Evolutionary conservation across 2,329 filamentous ascomycete genomes (phyloP).

Genomic region (Kalaharituber pfeilii): DNA sequence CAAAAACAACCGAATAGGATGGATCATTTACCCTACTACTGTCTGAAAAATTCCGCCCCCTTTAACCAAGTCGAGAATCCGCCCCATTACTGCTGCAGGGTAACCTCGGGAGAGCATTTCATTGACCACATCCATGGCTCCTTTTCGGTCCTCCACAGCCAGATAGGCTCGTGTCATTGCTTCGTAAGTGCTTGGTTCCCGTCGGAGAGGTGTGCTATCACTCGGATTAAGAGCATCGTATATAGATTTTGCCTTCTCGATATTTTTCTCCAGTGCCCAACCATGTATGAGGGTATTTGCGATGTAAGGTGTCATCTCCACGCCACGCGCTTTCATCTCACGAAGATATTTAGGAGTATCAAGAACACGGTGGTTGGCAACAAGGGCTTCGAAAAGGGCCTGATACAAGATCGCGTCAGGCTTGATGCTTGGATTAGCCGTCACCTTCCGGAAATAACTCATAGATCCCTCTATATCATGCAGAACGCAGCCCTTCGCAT

Average conservation of each 20-base stretch:
- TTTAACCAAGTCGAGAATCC: constrained; percentile 74
- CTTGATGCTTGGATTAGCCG: constrained; percentile 47
- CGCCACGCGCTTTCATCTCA: constrained; percentile 54
- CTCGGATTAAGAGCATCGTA: constrained; percentile 49
- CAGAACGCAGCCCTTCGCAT: constrained; percentile 83
- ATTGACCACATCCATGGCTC: constrained; percentile 60
- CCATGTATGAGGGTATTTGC: constrained; percentile 96
- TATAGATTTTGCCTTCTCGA: constrained; percentile 58
- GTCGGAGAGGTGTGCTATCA: constrained; percentile 43
- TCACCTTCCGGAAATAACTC: constrained; percentile 63
- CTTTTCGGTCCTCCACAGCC: constrained; percentile 58
- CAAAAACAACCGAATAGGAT: no score
- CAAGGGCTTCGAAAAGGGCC: constrained; percentile 90
- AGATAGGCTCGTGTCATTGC: constrained; percentile 93
- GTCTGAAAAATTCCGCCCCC: constrained; percentile 2
- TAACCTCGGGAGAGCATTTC: constrained; percentile 89
- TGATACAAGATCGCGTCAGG: constrained; percentile 82
- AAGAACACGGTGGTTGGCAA: constrained; percentile 73
- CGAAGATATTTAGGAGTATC: constrained; percentile 57
- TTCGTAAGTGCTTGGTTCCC: constrained; percentile 96
- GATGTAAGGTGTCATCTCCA: constrained; percentile 91
- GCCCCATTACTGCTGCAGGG: constrained; percentile 76
- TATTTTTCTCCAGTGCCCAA: constrained; percentile 72
- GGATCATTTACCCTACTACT: neutral
- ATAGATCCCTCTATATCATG: constrained; percentile 78